These are phyloP conservation scores for Aegilops speltoides DNA, from an alignment of 176 grass and related monocot genomes.

Conservation along the genomic window DNA sequence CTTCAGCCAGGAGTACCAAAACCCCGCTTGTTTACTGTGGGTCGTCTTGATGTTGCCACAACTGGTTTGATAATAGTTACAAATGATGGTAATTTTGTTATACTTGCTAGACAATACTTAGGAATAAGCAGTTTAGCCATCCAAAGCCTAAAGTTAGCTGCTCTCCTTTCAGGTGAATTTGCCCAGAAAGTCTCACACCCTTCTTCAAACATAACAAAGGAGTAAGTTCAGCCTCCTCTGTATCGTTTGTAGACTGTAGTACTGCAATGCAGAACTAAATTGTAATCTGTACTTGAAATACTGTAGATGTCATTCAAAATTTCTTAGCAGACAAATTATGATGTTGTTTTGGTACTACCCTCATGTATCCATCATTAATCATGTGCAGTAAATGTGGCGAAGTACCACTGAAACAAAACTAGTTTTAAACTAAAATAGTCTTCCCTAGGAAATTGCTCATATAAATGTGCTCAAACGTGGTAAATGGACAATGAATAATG, in stretches of 20 bases:
- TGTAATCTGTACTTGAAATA: neutral
- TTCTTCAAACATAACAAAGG: conserved; percentile 86
- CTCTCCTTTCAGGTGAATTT: conserved; percentile 72
- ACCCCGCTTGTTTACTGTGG: conserved; percentile 88
- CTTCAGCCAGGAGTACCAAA: conserved; percentile 75
- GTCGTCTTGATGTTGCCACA: conserved; percentile 95
- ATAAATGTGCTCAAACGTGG: neutral
- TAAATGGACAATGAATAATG: neutral
- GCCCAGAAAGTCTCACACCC: conserved; percentile 87
- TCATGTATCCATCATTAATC: conserved; percentile 8
- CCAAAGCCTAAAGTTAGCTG: conserved; percentile 27
- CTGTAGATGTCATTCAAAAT: neutral
- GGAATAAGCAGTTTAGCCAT: neutral
- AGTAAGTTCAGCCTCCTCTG: conserved; percentile 53
- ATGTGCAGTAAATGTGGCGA: conserved; percentile 1
- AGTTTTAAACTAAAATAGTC: neutral
- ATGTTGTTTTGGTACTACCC: neutral
- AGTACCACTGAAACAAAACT: neutral
- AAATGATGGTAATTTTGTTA: conserved; percentile 73
- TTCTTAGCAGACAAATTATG: neutral
- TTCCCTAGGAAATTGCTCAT: neutral
- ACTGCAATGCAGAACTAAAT: conserved; percentile 13
- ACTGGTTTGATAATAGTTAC: conserved; percentile 91
- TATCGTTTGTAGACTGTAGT: neutral
- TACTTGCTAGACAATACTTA: conserved; percentile 6